These are phyloP conservation scores for Tricholoma bakamatsutake DNA, from an alignment of 768 basidiomycete species.

Conservation along the genomic window DNA sequence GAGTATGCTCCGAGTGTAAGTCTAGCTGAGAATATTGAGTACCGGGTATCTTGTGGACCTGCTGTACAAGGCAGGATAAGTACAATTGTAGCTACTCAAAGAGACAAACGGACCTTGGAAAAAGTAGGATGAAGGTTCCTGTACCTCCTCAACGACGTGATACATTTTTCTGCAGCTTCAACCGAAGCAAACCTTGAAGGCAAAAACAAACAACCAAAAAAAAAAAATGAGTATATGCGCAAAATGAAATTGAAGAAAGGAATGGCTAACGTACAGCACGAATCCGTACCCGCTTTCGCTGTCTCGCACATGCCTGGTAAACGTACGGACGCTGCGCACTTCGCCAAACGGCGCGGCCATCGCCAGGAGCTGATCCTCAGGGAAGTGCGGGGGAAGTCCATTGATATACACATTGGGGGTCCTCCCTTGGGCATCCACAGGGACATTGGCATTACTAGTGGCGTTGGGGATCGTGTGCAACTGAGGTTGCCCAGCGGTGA, in stretches of 20 bases:
- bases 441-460: neutral
- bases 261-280: slow-evolving; percentile 51
- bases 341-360: slow-evolving; percentile 68
- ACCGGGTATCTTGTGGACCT: slow-evolving; percentile 80
- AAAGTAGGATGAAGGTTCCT: slow-evolving; percentile 82
- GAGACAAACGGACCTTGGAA: slow-evolving; percentile 54
- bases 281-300: slow-evolving; percentile 72
- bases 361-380: slow-evolving; percentile 72
- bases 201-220: neutral
- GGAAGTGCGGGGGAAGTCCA: slow-evolving; percentile 77
- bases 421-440: slow-evolving; percentile 21
- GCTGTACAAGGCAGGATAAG: slow-evolving; percentile 21
- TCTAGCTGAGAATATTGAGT: slow-evolving; percentile 28
- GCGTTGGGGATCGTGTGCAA: neutral
- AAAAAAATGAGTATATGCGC: neutral
- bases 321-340: slow-evolving; percentile 75
- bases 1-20: slow-evolving; percentile 7
- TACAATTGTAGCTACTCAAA: neutral
- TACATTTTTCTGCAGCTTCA: slow-evolving; percentile 70
- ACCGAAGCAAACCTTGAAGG: slow-evolving; percentile 54
- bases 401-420: slow-evolving; percentile 88
- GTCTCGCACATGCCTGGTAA: slow-evolving; percentile 78
- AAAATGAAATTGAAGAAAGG: neutral
- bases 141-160: slow-evolving; percentile 60
- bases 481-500: neutral